Conservation (phyloP, 2,329 filamentous ascomycete genomes). For the Neonectria punicea region DNA sequence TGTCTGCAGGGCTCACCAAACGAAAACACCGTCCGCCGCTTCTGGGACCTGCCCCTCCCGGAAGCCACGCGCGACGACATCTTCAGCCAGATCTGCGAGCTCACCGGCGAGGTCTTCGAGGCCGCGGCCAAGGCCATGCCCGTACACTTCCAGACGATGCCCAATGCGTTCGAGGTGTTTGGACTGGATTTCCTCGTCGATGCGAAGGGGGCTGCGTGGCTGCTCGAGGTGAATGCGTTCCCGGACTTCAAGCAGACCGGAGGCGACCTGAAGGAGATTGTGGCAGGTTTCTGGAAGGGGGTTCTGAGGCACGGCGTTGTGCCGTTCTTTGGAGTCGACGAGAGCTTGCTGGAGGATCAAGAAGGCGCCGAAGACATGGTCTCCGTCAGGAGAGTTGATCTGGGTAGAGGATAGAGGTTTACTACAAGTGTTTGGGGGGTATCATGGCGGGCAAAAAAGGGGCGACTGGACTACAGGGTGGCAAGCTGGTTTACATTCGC, state of each 20-base stretch:
- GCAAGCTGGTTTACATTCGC: neutral
- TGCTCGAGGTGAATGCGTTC: conserved; percentile 95
- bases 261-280: conserved; percentile 76
- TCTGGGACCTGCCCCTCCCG: conserved; percentile 72
- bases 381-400: conserved; percentile 62
- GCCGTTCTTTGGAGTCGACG: conserved; percentile 69
- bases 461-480: conserved; percentile 3
- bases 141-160: conserved; percentile 90
- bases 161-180: conserved; percentile 91
- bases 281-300: conserved; percentile 80
- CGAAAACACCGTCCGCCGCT: conserved; percentile 75
- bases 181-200: conserved; percentile 92
- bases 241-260: conserved; percentile 97
- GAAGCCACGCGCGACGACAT: conserved; percentile 69
- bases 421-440: neutral
- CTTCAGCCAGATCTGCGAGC: conserved; percentile 76
- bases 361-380: conserved; percentile 57
- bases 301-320: conserved; percentile 74
- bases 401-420: conserved; percentile 55
- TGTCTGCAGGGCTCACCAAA: conserved; percentile 78
- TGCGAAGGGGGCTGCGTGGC: conserved; percentile 69
- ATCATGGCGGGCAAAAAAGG: neutral
- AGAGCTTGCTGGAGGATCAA: conserved; percentile 32
- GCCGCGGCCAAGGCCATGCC: conserved; percentile 86
- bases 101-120: conserved; percentile 84